These are phyloP conservation scores for Moricandia arvensis DNA, from an alignment of 345 rosid species.

Conservation along the genomic window DNA sequence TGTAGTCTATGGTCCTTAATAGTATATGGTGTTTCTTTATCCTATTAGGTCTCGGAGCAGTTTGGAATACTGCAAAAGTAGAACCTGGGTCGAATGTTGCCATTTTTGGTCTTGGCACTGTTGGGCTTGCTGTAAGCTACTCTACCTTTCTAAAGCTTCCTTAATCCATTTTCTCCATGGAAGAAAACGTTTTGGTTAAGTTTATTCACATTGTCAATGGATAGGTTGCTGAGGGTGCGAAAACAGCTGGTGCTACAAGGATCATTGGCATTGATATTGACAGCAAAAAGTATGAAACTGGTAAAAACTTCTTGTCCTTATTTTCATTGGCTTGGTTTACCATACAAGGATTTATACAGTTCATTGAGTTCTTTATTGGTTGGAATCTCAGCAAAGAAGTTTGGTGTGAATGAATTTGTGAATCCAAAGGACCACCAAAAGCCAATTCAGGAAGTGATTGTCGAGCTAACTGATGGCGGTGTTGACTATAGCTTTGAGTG, in stretches of 20 bases:
- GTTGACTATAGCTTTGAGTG: conserved; percentile 99
- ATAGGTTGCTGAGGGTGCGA: conserved; percentile 99
- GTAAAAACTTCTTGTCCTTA: conserved; percentile 32
- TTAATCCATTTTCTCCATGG: neutral
- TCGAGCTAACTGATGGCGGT: conserved; percentile 86
- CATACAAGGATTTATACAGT: neutral
- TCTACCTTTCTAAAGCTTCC: conserved; percentile 5
- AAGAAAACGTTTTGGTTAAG: neutral
- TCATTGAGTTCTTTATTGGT: conserved; percentile 20
- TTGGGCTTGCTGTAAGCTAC: conserved; percentile 91
- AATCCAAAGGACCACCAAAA: conserved; percentile 71
- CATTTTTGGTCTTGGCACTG: conserved; percentile 96
- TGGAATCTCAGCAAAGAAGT: conserved; percentile 43
- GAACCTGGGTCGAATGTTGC: conserved; percentile 91
- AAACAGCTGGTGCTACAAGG: conserved; percentile 93
- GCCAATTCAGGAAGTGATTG: conserved; percentile 97
- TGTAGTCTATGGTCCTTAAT: too few relatives aligned
- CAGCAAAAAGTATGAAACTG: conserved; percentile 69
- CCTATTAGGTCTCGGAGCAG: conserved; percentile 85
- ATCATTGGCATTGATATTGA: conserved; percentile 94
- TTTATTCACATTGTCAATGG: neutral
- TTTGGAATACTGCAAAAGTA: conserved; percentile 99
- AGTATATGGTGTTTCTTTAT: neutral
- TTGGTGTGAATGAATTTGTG: conserved; percentile 96
- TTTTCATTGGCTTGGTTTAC: conserved; percentile 38